phyloP scores from a whole-genome alignment of 1,284 basidiomycete genomes.

The Earliella scabrosa region DNA sequence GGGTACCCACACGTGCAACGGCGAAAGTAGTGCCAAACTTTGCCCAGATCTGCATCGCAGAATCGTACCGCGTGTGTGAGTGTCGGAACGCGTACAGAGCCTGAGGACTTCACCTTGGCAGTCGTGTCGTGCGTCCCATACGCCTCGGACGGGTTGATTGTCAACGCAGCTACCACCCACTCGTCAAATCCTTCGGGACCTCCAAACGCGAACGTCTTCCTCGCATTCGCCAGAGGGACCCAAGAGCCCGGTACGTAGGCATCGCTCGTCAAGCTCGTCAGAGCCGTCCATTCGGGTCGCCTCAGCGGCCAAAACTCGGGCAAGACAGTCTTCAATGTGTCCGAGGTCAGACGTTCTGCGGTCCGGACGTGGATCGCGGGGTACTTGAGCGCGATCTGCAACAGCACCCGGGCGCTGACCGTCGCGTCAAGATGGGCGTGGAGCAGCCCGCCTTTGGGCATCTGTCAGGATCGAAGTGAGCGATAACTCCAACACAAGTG shows the following conservation, averaged over 20 bases:
- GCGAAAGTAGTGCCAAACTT: constrained; percentile 62
- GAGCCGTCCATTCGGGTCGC: constrained; percentile 34
- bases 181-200: constrained; percentile 68
- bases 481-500: background rate
- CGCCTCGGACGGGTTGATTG: constrained; percentile 69
- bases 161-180: constrained; percentile 62
- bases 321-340: constrained; percentile 43
- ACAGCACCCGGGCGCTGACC: constrained; percentile 56
- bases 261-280: constrained; percentile 45
- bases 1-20: constrained; percentile 45
- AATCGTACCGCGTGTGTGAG: background rate
- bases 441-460: constrained; percentile 79
- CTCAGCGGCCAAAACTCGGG: constrained; percentile 58
- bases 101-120: constrained; percentile 49
- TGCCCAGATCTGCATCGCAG: constrained; percentile 77
- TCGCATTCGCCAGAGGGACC: constrained; percentile 59
- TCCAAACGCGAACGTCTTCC: constrained; percentile 59
- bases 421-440: constrained; percentile 75
- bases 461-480: constrained; percentile 43
- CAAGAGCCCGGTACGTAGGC: constrained; percentile 51
- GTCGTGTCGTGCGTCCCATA: constrained; percentile 73
- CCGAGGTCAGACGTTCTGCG: constrained; percentile 39
- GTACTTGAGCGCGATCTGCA: constrained; percentile 57
- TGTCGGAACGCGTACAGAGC: no score
- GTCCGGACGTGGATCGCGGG: constrained; percentile 62